Percentiles rank a stretch among this genome's conserved stretches.
These are phyloP conservation scores for Fusarium dlaminii DNA, from an alignment of 2,329 filamentous ascomycete genomes.

Conservation along the genomic window DNA sequence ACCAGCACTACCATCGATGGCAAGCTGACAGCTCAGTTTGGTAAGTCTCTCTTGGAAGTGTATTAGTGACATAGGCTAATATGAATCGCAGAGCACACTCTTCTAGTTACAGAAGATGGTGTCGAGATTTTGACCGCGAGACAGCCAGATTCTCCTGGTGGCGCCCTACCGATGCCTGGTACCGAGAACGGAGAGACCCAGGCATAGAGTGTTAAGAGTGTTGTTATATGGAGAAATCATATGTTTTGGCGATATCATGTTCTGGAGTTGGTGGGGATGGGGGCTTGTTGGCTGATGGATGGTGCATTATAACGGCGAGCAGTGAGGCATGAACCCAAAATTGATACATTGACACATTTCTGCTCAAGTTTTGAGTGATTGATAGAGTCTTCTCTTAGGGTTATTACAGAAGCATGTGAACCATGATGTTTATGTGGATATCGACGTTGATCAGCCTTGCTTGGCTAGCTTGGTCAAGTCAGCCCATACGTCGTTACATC, in stretches of 20 bases:
- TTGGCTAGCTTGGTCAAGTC: conserved; percentile 1
- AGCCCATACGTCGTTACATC: conserved; percentile 26
- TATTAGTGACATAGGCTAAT: conserved; percentile 31
- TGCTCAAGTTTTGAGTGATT: not conserved
- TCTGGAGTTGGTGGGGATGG: conserved; percentile 24
- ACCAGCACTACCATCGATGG: conserved; percentile 94
- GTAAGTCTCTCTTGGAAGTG: conserved; percentile 57
- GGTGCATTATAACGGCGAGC: conserved; percentile 6
- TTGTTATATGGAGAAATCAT: not conserved
- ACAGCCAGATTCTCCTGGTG: conserved; percentile 77
- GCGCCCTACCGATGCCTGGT: conserved; percentile 69
- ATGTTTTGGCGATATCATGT: conserved; percentile 13
- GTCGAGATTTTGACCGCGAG: conserved; percentile 84
- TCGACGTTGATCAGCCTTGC: conserved; percentile 7
- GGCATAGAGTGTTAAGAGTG: conserved; percentile 6
- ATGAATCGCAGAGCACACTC: conserved; percentile 72
- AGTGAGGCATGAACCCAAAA: not conserved
- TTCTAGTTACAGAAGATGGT: conserved; percentile 84
- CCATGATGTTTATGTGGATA: conserved; percentile 9
- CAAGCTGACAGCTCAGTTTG: conserved; percentile 90
- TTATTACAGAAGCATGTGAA: conserved; percentile 10
- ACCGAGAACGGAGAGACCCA: conserved; percentile 25
- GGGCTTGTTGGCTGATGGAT: conserved; percentile 4
- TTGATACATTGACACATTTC: conserved; percentile 1
- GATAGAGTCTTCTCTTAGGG: not conserved